Conservation (phyloP, 257 asterid genomes). For the Sherardia arvensis region DNA sequence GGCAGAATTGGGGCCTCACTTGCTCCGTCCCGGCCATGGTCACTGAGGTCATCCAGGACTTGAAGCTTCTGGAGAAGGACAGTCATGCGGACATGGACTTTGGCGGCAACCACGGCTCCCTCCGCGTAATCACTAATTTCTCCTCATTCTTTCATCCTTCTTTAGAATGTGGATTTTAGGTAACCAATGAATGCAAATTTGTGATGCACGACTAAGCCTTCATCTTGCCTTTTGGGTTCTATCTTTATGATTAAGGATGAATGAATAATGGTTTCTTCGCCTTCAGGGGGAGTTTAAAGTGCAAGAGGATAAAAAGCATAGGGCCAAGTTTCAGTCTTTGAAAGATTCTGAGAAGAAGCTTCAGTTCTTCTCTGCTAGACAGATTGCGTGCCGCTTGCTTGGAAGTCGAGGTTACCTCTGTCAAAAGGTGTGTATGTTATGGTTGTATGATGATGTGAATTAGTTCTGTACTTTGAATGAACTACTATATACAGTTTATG, state of each 20-base stretch:
- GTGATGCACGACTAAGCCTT: not conserved
- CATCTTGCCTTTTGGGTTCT: not conserved
- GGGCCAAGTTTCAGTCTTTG: constrained; percentile 66
- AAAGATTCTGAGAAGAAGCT: constrained; percentile 62
- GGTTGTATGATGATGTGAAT: not conserved
- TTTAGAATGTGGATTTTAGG: not conserved
- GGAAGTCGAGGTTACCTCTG: constrained; percentile 96
- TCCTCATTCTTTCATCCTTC: not conserved
- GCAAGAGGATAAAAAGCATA: constrained; percentile 83
- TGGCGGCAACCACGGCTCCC: constrained; percentile 75
- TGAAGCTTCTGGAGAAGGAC: constrained; percentile 63
- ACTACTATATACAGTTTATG: not conserved
- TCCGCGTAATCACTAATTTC: constrained; percentile 32
- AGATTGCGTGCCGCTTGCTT: constrained; percentile 88
- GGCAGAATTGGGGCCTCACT: constrained; percentile 84
- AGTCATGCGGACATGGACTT: constrained; percentile 49
- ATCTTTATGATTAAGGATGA: not conserved
- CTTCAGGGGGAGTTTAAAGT: constrained; percentile 82
- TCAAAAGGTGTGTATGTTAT: constrained; percentile 51
- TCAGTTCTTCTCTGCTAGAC: constrained; percentile 91
- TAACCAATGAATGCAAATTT: not conserved
- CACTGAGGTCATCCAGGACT: constrained; percentile 54
- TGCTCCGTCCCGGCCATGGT: constrained; percentile 84
- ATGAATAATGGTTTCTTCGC: not conserved
- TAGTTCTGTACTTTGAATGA: not conserved